phyloP scores from a whole-genome alignment of 73 alveolate species.

The Paramecium pentaurelia region DNA sequence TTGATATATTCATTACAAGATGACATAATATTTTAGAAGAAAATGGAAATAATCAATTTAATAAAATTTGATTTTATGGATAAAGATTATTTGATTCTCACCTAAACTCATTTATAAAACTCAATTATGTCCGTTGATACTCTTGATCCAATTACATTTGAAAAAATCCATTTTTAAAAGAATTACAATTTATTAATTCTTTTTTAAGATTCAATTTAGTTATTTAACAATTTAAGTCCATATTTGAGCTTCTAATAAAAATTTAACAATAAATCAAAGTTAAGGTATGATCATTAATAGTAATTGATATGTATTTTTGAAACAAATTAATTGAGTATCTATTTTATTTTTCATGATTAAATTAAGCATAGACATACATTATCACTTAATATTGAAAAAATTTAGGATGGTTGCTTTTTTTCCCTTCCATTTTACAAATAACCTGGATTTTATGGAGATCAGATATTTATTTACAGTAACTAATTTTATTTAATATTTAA shows the following conservation, averaged over 20 bases:
- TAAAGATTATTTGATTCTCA: background rate
- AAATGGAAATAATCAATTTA: background rate
- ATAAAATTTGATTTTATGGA: background rate
- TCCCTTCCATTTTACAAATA: background rate
- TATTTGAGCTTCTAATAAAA: background rate
- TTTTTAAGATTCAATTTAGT: background rate
- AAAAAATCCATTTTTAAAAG: background rate
- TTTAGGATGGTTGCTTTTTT: background rate
- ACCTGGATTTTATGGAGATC: conserved; percentile 3
- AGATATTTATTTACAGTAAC: background rate
- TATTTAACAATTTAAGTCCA: background rate
- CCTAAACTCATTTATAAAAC: background rate
- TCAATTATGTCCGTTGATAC: background rate
- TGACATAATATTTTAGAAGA: background rate
- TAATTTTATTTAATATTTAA: background rate
- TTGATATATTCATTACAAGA: background rate
- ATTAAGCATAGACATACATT: background rate
- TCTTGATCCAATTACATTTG: background rate
- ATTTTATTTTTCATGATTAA: background rate
- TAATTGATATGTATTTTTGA: background rate
- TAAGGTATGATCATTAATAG: background rate
- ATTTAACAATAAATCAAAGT: background rate
- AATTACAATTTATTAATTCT: background rate
- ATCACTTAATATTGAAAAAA: background rate
- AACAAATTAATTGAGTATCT: background rate